Percentiles rank a stretch among this genome's conserved stretches.
Conservation (phyloP, 495 filamentous ascomycete genomes). For the Xylaria palmicola region DNA sequence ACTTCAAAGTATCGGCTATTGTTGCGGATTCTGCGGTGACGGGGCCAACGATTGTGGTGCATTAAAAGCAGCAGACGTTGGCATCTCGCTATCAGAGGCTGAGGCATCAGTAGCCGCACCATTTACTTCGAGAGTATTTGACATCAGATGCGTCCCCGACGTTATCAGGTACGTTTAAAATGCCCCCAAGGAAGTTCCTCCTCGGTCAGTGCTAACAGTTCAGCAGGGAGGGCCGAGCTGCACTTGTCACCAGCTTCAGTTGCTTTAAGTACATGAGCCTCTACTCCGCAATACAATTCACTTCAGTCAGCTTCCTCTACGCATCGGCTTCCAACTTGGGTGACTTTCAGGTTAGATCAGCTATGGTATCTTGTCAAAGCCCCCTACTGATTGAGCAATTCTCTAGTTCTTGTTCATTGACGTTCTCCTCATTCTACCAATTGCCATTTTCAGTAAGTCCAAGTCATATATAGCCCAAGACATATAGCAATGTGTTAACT, state of each 20-base stretch:
- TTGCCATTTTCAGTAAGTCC: constrained; percentile 76
- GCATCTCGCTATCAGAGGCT: constrained; percentile 96
- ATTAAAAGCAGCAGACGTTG: constrained; percentile 95
- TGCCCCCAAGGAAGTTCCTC: constrained; percentile 35
- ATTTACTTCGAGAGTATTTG: constrained; percentile 93
- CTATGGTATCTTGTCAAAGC: background rate
- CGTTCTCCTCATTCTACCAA: constrained; percentile 85
- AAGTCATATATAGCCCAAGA: constrained; percentile 26
- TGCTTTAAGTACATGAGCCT: constrained; percentile 99
- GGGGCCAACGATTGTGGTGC: constrained; percentile 98
- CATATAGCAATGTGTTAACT: constrained; percentile 4
- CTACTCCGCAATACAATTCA: constrained; percentile 99
- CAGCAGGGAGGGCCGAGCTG: constrained; percentile 77
- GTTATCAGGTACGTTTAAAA: constrained; percentile 58
- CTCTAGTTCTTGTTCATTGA: constrained; percentile 89
- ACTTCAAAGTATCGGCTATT: constrained; percentile 94
- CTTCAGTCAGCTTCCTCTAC: constrained; percentile 97
- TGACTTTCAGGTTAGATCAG: constrained; percentile 74
- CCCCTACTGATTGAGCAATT: constrained; percentile 11
- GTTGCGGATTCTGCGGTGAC: constrained; percentile 94
- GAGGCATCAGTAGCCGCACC: constrained; percentile 97
- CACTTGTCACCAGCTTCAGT: constrained; percentile 95
- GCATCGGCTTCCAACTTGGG: constrained; percentile 93
- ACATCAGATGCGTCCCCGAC: constrained; percentile 94
- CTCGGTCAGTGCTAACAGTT: constrained; percentile 23